These are phyloP conservation scores for Aspergillus tanneri DNA, from an alignment of 2,329 filamentous ascomycete genomes.

Conservation along the genomic window DNA sequence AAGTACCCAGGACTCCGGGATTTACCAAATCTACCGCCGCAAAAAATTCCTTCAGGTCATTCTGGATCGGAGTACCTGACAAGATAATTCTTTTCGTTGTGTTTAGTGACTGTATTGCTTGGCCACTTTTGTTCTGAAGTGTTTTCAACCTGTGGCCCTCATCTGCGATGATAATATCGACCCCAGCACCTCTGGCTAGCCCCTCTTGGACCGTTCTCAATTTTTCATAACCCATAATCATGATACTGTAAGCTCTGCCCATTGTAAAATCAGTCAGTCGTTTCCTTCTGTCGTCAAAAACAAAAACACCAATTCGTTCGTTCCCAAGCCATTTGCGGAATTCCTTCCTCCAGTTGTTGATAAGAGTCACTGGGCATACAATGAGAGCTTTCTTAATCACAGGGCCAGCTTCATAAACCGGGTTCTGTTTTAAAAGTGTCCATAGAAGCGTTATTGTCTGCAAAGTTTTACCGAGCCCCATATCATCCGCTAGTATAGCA, in stretches of 20 bases:
- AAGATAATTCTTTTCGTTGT: slow-evolving; percentile 62
- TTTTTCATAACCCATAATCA: slow-evolving; percentile 74
- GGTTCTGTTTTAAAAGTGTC: slow-evolving; percentile 72
- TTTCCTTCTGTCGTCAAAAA: slow-evolving; percentile 60
- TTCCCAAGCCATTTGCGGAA: slow-evolving; percentile 73
- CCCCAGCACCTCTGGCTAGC: slow-evolving; percentile 59
- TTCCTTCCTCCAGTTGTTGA: slow-evolving; percentile 71
- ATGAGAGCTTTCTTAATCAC: slow-evolving; percentile 70
- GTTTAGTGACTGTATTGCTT: slow-evolving; percentile 63
- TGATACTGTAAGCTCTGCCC: slow-evolving; percentile 66
- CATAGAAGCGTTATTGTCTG: slow-evolving; percentile 71
- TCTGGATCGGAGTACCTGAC: slow-evolving; percentile 67
- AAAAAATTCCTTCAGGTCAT: slow-evolving; percentile 66
- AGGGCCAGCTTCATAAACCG: slow-evolving; percentile 57
- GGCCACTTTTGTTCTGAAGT: slow-evolving; percentile 65
- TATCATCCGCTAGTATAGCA: slow-evolving; percentile 71
- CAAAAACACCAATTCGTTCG: slow-evolving; percentile 67
- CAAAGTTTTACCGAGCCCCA: slow-evolving; percentile 72
- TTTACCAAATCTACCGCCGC: slow-evolving; percentile 69
- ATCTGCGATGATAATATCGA: slow-evolving; percentile 70
- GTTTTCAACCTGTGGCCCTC: slow-evolving; percentile 69
- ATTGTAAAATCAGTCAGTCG: slow-evolving; percentile 67
- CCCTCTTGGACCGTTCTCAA: slow-evolving; percentile 65
- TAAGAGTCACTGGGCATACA: slow-evolving; percentile 70
- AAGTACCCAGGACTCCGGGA: slow-evolving; percentile 62